Evolutionary conservation across 495 filamentous ascomycete genomes (phyloP), one percentile per base, ranked within the genome.

Genomic region (Bacidia rubella): DNA sequence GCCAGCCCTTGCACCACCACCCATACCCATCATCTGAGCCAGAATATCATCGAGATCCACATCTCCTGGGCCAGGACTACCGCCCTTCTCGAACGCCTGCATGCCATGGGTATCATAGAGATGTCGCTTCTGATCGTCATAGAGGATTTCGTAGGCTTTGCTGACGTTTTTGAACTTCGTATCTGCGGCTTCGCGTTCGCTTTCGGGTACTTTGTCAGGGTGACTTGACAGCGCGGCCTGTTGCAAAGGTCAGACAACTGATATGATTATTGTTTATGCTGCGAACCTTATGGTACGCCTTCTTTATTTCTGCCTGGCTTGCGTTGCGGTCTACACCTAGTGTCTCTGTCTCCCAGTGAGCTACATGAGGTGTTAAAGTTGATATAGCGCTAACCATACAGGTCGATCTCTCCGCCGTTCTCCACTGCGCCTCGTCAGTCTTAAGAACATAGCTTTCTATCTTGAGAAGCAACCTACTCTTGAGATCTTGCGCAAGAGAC

Each of bases 81-180:
- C 77, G 45, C 75, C 70, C 11, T 74, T 67, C 59, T 94, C 86
- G 61, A 97, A 97, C n/a, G 88, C 92, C 21, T 80, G 69, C 88
- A 97, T 95, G 66, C 92, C 92, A 61, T 95, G 86, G 32, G 80
- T 84, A 63, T 98, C 90, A 68, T 98, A 98, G 47, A 88, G 66
- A 21, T 86, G 75, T 56, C 92, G 83, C 64, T 93, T 96, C 25
- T 96, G 81, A 49, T 96, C 93, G 74, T 98, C 90, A 68, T 83
- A 83, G 44, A 98, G 86, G 63, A 97, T 95, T 64, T 98, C 92
- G 72, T 97, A 98, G 54, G 92, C 92, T 71, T 92, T 83, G 47
- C 83, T 87, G 41, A 95, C 80, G 45, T 78, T 69, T 68, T 97
- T 97, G 78, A 98, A 98, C 55, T 80, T 86, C 60, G 83, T 74